Conservation (phyloP, 2,329 filamentous ascomycete species). For the Cercospora zeina region DNA sequence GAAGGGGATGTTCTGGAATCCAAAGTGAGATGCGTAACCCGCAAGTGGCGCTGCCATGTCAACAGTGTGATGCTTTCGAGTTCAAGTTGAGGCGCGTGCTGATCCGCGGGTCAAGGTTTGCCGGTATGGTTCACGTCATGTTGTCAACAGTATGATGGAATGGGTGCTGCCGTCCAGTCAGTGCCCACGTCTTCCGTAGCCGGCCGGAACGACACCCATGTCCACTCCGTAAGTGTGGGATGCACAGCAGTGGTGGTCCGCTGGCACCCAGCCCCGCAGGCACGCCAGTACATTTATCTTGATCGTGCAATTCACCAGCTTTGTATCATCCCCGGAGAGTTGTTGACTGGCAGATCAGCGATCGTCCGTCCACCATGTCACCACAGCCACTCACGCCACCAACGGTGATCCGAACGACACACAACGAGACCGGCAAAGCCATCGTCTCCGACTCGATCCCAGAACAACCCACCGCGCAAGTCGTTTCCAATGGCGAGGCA, state of each 20-base stretch:
- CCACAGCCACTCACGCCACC: constrained; percentile 19
- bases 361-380: constrained; percentile 15
- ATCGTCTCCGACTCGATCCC: constrained; percentile 31
- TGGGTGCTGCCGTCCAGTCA: background rate
- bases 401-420: constrained; percentile 35
- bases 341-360: background rate
- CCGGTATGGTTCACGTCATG: background rate
- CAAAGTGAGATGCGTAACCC: constrained; percentile 48
- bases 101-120: background rate
- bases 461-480: constrained; percentile 31
- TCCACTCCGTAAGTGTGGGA: background rate
- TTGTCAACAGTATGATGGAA: background rate
- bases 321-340: background rate
- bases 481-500: constrained; percentile 43
- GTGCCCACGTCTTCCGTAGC: constrained; percentile 24
- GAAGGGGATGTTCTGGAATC: constrained; percentile 56
- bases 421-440: constrained; percentile 37
- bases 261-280: background rate
- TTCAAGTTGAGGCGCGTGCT: background rate
- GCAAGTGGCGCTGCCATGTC: constrained; percentile 14
- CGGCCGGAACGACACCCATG: background rate
- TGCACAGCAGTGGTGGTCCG: background rate
- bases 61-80: background rate
- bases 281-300: background rate
- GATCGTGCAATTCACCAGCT: background rate